phyloP scores from a whole-genome alignment of 192 early-diverging fungal genomes.

The Coemansia erecta region DNA sequence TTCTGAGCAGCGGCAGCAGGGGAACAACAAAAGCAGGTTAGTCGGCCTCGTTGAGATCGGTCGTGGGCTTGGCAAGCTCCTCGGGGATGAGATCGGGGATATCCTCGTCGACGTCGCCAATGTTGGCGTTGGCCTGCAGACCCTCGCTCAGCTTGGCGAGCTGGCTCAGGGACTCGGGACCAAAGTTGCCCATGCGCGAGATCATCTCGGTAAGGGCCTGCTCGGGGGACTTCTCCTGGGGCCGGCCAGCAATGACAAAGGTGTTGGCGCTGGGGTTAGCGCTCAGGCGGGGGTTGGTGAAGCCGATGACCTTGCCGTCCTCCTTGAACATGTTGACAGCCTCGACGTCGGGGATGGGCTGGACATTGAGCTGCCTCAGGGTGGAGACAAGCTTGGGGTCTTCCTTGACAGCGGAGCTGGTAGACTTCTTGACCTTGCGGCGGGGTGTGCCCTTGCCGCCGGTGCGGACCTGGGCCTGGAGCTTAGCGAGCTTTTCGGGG shows the following conservation, averaged over 20 bases:
- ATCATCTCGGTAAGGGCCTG: slow-evolving; percentile 47
- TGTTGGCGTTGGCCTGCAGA: slow-evolving; percentile 67
- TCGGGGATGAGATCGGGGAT: slow-evolving; percentile 91
- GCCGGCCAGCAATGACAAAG: slow-evolving; percentile 87
- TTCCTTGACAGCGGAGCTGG: slow-evolving; percentile 60
- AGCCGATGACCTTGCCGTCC: slow-evolving; percentile 91
- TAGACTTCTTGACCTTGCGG: slow-evolving; percentile 80
- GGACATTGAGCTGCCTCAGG: slow-evolving; percentile 89
- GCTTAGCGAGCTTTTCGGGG: slow-evolving; percentile 91
- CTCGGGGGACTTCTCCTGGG: slow-evolving; percentile 56
- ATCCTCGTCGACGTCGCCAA: slow-evolving; percentile 79
- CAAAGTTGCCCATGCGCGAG: slow-evolving; percentile 61
- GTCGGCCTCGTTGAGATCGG: slow-evolving; percentile 48
- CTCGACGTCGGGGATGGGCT: slow-evolving; percentile 83
- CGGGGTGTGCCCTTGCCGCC: slow-evolving; percentile 93
- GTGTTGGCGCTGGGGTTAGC: slow-evolving; percentile 88
- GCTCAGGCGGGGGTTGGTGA: slow-evolving; percentile 78
- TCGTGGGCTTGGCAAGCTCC: slow-evolving; percentile 59
- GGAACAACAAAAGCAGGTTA: slow-evolving; percentile 10
- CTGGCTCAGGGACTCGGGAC: slow-evolving; percentile 84
- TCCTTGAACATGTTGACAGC: slow-evolving; percentile 99
- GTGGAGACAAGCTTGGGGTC: slow-evolving; percentile 92
- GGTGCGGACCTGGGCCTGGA: slow-evolving; percentile 86
- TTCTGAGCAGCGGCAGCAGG: neutral
- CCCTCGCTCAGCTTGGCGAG: slow-evolving; percentile 86